A percentile compares a stretch with the other conserved stretches of the same genome.
phyloP scores from a whole-genome alignment of 2,329 filamentous ascomycete species.

The Magnaporthales sp. region DNA sequence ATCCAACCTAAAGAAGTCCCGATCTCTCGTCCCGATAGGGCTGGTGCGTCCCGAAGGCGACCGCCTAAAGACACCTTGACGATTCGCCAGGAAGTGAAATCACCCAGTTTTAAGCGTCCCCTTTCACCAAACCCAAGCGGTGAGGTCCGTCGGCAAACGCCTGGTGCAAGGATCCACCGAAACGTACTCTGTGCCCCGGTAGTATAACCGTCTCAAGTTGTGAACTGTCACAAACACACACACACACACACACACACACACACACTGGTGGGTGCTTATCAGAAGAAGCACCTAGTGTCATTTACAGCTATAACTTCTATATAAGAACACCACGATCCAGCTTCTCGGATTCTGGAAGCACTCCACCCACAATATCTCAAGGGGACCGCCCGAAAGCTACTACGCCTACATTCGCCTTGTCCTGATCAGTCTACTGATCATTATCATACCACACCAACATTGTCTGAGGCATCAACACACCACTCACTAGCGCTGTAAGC shows the following conservation, averaged over 20 bases:
- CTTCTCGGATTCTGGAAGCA: not conserved
- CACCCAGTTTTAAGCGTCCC: not conserved
- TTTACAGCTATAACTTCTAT: not conserved
- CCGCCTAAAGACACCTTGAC: not conserved
- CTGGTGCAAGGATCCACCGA: not conserved
- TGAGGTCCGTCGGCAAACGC: not conserved
- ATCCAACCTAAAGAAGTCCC: not conserved
- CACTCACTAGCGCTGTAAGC: not conserved
- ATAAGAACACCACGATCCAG: not conserved
- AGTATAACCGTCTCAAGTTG: not conserved
- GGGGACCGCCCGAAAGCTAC: not conserved
- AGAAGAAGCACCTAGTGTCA: not conserved
- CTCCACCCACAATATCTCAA: not conserved
- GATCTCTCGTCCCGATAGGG: not conserved
- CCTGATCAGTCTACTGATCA: not conserved
- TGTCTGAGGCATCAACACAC: not conserved
- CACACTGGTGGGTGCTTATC: not conserved
- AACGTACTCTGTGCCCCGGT: not conserved
- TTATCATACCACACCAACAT: not conserved
- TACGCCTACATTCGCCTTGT: not conserved
- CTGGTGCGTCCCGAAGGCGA: not conserved
- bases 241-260: not conserved
- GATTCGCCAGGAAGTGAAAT: not conserved
- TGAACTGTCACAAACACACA: not conserved
- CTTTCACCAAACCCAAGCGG: not conserved